Evolutionary conservation across 768 basidiomycete genomes (phyloP).

Genomic region (Boletus reticulatus): DNA sequence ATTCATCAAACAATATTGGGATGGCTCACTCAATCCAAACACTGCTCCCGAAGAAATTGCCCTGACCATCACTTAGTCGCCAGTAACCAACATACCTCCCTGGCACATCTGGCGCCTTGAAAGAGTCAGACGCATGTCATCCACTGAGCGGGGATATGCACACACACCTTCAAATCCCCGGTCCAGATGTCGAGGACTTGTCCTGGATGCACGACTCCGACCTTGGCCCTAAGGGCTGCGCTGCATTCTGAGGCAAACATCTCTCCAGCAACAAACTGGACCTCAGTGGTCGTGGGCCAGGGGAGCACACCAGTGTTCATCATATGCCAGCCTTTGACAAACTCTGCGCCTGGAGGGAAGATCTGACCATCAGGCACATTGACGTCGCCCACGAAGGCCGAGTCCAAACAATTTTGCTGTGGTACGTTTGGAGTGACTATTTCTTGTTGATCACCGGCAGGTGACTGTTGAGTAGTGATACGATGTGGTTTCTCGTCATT

Average conservation of each 20-base stretch:
- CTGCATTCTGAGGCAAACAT: conserved; percentile 42
- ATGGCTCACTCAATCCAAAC: conserved; percentile 76
- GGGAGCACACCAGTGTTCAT: conserved; percentile 57
- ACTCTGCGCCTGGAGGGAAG: conserved; percentile 82
- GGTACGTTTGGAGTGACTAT: not conserved
- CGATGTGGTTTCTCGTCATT: not conserved
- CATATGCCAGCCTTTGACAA: conserved; percentile 82
- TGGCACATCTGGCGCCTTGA: conserved; percentile 67
- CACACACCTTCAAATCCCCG: conserved; percentile 68
- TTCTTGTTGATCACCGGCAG: not conserved
- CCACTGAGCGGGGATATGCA: not conserved
- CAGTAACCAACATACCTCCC: conserved; percentile 79
- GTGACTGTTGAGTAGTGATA: not conserved
- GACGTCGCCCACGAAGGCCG: conserved; percentile 60
- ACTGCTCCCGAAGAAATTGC: conserved; percentile 60
- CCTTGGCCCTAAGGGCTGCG: conserved; percentile 34
- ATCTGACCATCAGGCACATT: conserved; percentile 74
- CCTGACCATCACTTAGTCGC: conserved; percentile 60
- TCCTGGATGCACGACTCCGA: conserved; percentile 60
- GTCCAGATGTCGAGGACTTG: conserved; percentile 64
- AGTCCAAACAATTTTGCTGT: conserved; percentile 35
- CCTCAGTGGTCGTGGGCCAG: conserved; percentile 69
- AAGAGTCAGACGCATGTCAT: not conserved
- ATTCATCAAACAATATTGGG: not conserved
- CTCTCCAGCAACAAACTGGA: conserved; percentile 72